Evolutionary conservation across 202 grass and related monocot species (phyloP).

Genomic region (Digitaria exilis): DNA sequence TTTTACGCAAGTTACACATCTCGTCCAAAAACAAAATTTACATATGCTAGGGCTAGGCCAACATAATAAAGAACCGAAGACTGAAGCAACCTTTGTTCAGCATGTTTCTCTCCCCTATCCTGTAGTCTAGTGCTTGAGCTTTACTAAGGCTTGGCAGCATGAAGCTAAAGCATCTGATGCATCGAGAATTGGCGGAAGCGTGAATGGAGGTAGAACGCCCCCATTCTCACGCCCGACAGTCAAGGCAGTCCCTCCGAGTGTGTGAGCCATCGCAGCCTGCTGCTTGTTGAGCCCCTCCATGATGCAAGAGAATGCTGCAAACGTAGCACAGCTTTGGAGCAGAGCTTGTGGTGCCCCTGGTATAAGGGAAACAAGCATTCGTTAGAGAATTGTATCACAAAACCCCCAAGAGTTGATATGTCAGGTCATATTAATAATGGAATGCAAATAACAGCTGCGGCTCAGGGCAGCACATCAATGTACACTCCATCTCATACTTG

Average conservation of each 20-base stretch:
- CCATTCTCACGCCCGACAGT: slow-evolving; percentile 4
- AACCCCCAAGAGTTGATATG: background rate
- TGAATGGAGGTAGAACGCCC: slow-evolving; percentile 75
- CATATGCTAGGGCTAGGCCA: background rate
- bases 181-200: slow-evolving; percentile 61
- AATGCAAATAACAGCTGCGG: background rate
- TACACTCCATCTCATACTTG: background rate
- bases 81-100: slow-evolving; percentile 30
- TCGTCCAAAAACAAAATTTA: slow-evolving; percentile 44
- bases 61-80: slow-evolving; percentile 18
- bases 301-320: slow-evolving; percentile 89
- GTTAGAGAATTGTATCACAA: background rate
- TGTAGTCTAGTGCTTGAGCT: slow-evolving; percentile 44
- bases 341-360: slow-evolving; percentile 75
- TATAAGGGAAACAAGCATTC: background rate
- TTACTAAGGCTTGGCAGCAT: slow-evolving; percentile 67
- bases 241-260: background rate
- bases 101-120: background rate
- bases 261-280: slow-evolving; percentile 68
- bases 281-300: slow-evolving; percentile 96
- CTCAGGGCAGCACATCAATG: background rate
- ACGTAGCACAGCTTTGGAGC: slow-evolving; percentile 79
- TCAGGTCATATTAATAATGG: too few relatives aligned
- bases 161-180: slow-evolving; percentile 67
- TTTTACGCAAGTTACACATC: background rate